Conservation (phyloP, 441 rosid species). For the Gossypium laxum region DNA sequence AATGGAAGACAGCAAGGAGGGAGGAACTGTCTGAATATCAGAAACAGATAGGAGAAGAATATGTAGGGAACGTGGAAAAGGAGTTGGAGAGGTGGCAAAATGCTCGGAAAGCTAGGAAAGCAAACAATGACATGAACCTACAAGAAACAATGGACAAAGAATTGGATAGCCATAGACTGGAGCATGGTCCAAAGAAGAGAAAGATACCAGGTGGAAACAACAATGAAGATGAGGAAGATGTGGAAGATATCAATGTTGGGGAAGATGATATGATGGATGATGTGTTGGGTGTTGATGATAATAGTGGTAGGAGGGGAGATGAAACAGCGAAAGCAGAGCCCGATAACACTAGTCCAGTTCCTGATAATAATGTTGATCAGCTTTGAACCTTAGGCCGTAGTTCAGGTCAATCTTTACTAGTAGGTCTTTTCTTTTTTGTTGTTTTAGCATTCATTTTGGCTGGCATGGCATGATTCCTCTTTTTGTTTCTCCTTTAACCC, state of each 20-base stretch:
- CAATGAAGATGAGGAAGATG: conserved; percentile 59
- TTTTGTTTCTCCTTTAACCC: neutral
- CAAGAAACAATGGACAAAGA: conserved; percentile 98
- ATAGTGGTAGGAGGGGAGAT: conserved; percentile 36
- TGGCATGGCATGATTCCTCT: neutral
- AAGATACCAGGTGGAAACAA: conserved; percentile 59
- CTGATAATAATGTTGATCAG: conserved; percentile 14
- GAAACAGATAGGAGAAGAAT: conserved; percentile 62
- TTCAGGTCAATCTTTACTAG: neutral
- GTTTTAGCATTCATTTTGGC: neutral
- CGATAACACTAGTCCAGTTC: conserved; percentile 26
- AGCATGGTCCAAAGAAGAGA: conserved; percentile 89
- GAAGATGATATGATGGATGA: conserved; percentile 91
- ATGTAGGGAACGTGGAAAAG: conserved; percentile 61
- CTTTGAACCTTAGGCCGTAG: conserved; percentile 3
- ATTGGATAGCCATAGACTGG: conserved; percentile 74
- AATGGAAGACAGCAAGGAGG: conserved; percentile 68
- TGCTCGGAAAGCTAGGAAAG: conserved; percentile 64
- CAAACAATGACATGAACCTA: conserved; percentile 44
- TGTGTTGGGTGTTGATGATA: conserved; percentile 48
- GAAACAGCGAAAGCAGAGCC: conserved; percentile 31
- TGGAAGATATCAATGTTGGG: conserved; percentile 70
- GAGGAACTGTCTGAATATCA: conserved; percentile 68
- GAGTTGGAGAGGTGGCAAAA: conserved; percentile 91
- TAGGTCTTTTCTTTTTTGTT: neutral